Evolutionary conservation across 108 stramenopile species (phyloP), one percentile per base, ranked within the genome.

Genomic region (Aureococcus anophagefferens): DNA sequence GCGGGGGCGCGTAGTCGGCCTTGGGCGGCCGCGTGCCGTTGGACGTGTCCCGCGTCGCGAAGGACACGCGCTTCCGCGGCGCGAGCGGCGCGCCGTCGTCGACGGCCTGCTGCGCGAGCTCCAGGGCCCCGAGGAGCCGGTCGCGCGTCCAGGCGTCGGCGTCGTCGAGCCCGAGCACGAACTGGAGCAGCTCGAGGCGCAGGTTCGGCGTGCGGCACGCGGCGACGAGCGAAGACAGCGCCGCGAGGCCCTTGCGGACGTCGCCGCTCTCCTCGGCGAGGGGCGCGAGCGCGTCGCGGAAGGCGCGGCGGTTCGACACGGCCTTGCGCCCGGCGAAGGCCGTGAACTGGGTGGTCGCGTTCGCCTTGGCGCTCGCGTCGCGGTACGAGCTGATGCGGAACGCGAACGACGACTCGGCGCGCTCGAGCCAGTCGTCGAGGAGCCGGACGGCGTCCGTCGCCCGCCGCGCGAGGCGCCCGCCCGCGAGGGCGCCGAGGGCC

Each of bases 121-220:
- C 36, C 9, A 63, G 17, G 0, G 70, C 15, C 18, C 35, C 46
- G 62, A 35, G 34, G 29, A 71, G 32, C 16, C 51, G 9, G 13
- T 35, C 32, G 0, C 33, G 28, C 33, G 62, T 25, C 30, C 25
- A 71, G 18, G 7, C 35, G 25, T 7, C 90, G 16, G 7, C 35
- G 34, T 16, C 90, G 70, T 92, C 93, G 34, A 94, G 80, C 0
- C 91, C 91, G 30, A 94, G 77, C n/a, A 91, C 87, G 71, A 87
- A 94, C 67, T 92, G 93, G 62, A 94, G 72, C 11, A 94, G 70
- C 72, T 94, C 93, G 40, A 94, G 78, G 33, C 93, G 87, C 66
- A 94, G 74, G 66, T 89, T 90, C 33, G 93, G 93, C 30, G 86
- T 86, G 73, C 89, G 83, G 91, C 91, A 92, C 62, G 79, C 72